Evolutionary conservation across 352 stramenopile species (phyloP).

Genomic region (Phytophthora nicotianae): DNA sequence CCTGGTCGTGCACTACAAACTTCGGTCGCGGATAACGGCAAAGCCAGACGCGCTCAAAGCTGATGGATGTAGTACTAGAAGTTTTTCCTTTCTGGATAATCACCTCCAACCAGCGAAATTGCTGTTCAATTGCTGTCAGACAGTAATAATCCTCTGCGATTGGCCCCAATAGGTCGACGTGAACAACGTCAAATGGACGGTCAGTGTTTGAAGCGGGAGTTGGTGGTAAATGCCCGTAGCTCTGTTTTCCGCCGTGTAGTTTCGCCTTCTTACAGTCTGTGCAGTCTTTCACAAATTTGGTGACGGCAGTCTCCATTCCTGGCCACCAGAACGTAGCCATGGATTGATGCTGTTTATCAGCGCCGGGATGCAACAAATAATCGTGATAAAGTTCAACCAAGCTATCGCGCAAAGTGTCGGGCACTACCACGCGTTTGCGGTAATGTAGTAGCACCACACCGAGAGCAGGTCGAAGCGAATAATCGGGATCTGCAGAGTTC

Average conservation of each 20-base stretch:
- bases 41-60: constrained; percentile 13
- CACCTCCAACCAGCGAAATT: constrained; percentile 19
- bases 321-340: constrained; percentile 20
- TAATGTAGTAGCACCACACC: neutral
- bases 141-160: constrained; percentile 3
- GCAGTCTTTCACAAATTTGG: constrained; percentile 4
- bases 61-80: constrained; percentile 2
- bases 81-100: neutral
- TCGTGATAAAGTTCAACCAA: too few species aligned
- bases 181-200: constrained; percentile 11
- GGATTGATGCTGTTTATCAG: neutral
- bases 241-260: constrained; percentile 16
- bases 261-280: constrained; percentile 15
- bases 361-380: constrained; percentile 7
- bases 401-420: neutral
- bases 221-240: constrained; percentile 8
- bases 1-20: constrained; percentile 8
- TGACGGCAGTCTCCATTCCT: constrained; percentile 1
- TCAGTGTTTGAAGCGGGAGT: constrained; percentile 2
- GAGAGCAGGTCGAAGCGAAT: constrained; percentile 1
- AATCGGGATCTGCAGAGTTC: neutral
- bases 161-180: constrained; percentile 13
- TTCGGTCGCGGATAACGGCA: constrained; percentile 13
- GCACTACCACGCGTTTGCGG: constrained; percentile 7
- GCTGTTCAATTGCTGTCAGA: constrained; percentile 8